Percentiles rank a stretch among this genome's conserved stretches.
These are phyloP conservation scores for Dichotomocladium elegans DNA, from an alignment of 371 early-diverging fungal species.

Conservation along the genomic window DNA sequence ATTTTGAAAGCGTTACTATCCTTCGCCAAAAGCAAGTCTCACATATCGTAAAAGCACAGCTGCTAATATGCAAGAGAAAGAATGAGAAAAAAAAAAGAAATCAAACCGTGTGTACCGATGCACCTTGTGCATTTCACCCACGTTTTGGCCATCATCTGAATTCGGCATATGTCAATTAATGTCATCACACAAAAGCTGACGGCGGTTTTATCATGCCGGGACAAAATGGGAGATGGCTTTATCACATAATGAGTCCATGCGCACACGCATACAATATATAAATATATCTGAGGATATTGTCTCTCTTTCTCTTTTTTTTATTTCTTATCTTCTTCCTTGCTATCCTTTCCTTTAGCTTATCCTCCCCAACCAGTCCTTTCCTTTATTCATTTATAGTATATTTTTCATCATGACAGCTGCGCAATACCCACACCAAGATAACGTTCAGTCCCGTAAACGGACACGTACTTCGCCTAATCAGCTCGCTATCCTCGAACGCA, in stretches of 20 bases:
- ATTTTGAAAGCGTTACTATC: not conserved
- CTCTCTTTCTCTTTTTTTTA: not conserved
- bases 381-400: too few species aligned
- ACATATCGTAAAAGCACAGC: too few species aligned
- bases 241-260: too few species aligned
- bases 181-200: constrained; percentile 6
- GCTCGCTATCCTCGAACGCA: constrained; percentile 65
- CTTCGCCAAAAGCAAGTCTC: not conserved
- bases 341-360: not conserved
- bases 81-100: too few species aligned
- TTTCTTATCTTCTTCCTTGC: not conserved
- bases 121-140: not conserved
- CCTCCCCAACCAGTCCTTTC: too few species aligned
- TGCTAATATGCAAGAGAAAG: too few species aligned
- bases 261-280: too few species aligned
- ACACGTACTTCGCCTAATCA: constrained; percentile 73
- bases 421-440: constrained; percentile 32
- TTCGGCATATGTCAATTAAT: constrained; percentile 14
- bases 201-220: constrained; percentile 1
- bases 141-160: not conserved
- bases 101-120: too few species aligned
- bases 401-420: too few species aligned
- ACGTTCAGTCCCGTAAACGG: constrained; percentile 53
- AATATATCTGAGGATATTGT: too few species aligned
- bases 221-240: too few species aligned